A percentile compares a stretch with the other conserved stretches of the same genome.
Conservation (phyloP, 225 moss, liverwort and hornwort species). For the Sphagnum tenellum region DNA sequence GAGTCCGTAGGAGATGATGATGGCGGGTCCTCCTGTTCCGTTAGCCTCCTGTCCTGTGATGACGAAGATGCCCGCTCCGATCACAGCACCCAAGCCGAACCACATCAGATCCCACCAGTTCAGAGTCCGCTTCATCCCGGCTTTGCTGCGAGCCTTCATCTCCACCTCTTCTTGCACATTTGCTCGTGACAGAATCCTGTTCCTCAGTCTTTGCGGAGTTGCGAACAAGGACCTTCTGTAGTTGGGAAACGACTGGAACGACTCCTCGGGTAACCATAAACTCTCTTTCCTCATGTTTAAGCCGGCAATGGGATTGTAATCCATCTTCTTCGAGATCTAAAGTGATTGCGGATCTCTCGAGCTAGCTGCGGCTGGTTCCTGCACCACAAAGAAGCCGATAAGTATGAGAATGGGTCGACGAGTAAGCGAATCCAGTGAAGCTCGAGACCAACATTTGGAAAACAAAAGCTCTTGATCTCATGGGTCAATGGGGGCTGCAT, state of each 20-base stretch:
- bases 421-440: too few relatives aligned
- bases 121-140: conserved; percentile 21
- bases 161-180: conserved; percentile 24
- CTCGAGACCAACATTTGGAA: too few relatives aligned
- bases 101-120: conserved; percentile 52
- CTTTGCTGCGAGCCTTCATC: conserved; percentile 21
- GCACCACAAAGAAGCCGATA: too few relatives aligned
- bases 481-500: too few relatives aligned
- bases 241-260: conserved; percentile 45
- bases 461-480: too few relatives aligned
- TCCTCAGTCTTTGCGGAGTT: conserved; percentile 29
- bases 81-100: conserved; percentile 24
- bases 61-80: conserved; percentile 44
- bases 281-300: background rate
- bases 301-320: too few relatives aligned
- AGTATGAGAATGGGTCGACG: too few relatives aligned
- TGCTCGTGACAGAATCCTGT: conserved; percentile 41
- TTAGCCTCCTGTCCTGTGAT: conserved; percentile 16
- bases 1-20: conserved; percentile 11
- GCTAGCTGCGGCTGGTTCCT: too few relatives aligned
- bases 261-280: conserved; percentile 49
- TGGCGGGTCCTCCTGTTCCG: conserved; percentile 25
- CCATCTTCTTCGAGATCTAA: too few relatives aligned
- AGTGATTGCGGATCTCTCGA: too few relatives aligned
- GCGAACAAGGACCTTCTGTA: conserved; percentile 35